Base-by-base conservation (phyloP, 352 stramenopile species). In the Saprolegnia parasitica region DNA sequence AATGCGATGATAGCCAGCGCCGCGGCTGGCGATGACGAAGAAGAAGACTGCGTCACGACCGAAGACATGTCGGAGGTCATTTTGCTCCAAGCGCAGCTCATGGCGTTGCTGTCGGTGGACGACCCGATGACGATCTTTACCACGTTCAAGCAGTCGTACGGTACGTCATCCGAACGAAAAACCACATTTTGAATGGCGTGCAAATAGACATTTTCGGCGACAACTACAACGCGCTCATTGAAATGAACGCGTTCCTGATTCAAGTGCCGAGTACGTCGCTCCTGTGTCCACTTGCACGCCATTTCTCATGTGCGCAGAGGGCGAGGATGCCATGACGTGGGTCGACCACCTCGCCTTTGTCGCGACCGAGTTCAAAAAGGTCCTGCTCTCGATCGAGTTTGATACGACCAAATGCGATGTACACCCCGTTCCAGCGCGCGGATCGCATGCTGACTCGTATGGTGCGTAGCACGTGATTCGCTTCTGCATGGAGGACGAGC, bases 191-290 rank as follows among this genome's bases (percentile, higher is more conserved):
- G 42, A 39, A 42, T 18, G 11, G 16, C 49, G 21, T 21, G 24
- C 35, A 5, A 23, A 23, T 73, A 37, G 32, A 26, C n/a, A 84
- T 94, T 23, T 80, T 80, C 57, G 54, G 71, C n/a, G 78, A 77
- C 5, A 92, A 81, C 56, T 75, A 79, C 5, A 83, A 88, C 35
- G 81, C 79, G 16, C 61, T 94, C 20, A 88, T 90, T 76, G 86
- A 94, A 71, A 77, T 88, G 67, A 86, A 83, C 16, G 84, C 80
- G 52, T 93, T 89, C 71, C 63, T 91, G 0, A 74, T 78, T 29
- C 46, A 56, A 45, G 24, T 68, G 9, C 20, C 15, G 3, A 57
- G 45, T 46, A 68, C 10, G 39, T 29, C 26, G 4, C 32, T 56
- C 18, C 0, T 47, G 0, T 42, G 26, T 67, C 18, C 13, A 29